phyloP scores from a whole-genome alignment of 2,329 filamentous ascomycete species.

The Aspergillus unguis region DNA sequence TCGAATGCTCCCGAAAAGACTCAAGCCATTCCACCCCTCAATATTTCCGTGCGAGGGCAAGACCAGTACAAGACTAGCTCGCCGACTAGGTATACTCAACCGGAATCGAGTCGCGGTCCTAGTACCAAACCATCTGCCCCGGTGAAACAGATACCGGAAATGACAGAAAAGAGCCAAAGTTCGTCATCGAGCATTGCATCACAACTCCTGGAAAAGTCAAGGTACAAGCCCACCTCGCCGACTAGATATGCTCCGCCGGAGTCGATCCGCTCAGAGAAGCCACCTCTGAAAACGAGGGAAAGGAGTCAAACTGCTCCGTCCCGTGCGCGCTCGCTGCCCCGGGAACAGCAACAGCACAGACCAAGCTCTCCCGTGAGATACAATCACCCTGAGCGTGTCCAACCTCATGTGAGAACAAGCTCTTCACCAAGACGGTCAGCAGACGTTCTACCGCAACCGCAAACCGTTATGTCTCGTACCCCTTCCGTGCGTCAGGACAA shows the following conservation, averaged over 20 bases:
- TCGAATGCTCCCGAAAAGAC: background rate
- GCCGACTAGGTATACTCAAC: no score
- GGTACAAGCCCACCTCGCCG: no score
- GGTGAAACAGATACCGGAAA: background rate
- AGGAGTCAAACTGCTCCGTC: background rate
- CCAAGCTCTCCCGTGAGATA: background rate
- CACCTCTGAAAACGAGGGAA: background rate
- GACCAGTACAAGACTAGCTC: no score
- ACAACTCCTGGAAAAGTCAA: no score
- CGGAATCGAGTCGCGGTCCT: no score
- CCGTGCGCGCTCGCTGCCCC: background rate
- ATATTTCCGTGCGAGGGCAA: no score
- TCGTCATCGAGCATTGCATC: no score
- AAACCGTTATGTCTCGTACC: background rate
- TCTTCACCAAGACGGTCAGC: slow-evolving; percentile 1
- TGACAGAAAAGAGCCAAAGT: background rate
- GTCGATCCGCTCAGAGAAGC: no score
- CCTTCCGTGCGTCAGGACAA: background rate
- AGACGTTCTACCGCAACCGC: background rate
- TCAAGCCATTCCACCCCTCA: background rate
- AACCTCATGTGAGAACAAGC: background rate
- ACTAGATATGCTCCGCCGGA: no score
- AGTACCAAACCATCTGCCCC: no score
- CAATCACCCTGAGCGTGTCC: background rate
- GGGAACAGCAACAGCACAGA: background rate